phyloP scores from a whole-genome alignment of 495 filamentous ascomycete species.

The Neurospora pannonica region DNA sequence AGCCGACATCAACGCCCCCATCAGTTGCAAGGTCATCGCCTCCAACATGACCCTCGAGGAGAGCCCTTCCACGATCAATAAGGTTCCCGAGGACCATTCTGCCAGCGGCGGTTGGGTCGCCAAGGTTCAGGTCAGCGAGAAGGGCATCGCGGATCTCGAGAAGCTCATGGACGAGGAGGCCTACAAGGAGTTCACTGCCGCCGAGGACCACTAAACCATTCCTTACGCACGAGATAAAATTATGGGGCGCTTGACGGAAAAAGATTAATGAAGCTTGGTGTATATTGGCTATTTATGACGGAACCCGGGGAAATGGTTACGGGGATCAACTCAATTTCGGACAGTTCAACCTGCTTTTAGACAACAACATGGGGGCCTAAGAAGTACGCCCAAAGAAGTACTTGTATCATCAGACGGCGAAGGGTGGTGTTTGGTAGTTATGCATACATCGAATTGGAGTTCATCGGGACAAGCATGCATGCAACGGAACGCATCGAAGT shows the following conservation, averaged over 20 bases:
- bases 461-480: not conserved
- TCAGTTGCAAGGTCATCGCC: conserved; percentile 63
- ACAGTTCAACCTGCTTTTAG: conserved; percentile 29
- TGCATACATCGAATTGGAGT: not conserved
- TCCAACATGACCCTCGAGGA: conserved; percentile 68
- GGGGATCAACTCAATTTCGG: conserved; percentile 4
- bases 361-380: conserved; percentile 1
- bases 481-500: not conserved
- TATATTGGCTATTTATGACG: not conserved
- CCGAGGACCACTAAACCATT: conserved; percentile 10
- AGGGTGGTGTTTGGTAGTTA: not conserved
- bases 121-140: conserved; percentile 65
- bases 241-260: conserved; percentile 3
- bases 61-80: conserved; percentile 77
- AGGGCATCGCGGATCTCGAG: conserved; percentile 55
- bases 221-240: not conserved
- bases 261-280: not conserved
- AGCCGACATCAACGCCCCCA: conserved; percentile 86
- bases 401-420: not conserved
- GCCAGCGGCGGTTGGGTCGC: conserved; percentile 89
- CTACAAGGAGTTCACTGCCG: conserved; percentile 59
- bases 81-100: conserved; percentile 56
- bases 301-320: conserved; percentile 3
- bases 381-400: not conserved
- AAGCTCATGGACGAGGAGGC: conserved; percentile 59